Evolutionary conservation across 495 filamentous ascomycete species (phyloP).

Genomic region (Talaromyces borbonicus): DNA sequence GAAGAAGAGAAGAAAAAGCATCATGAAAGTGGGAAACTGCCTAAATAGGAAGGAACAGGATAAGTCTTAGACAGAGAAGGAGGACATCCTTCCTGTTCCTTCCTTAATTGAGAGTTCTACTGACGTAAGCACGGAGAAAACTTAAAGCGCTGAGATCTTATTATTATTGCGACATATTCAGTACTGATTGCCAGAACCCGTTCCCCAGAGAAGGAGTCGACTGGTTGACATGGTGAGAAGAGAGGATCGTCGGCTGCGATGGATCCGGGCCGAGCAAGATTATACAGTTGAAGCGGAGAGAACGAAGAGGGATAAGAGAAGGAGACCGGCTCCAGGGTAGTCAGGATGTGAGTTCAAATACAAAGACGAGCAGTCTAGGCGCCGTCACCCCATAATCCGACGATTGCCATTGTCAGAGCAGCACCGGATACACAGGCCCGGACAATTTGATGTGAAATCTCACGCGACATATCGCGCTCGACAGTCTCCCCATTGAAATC

Average conservation of each 20-base stretch:
- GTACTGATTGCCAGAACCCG: slow-evolving; percentile 2
- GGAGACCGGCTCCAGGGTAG: not conserved
- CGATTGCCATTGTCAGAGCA: slow-evolving; percentile 63
- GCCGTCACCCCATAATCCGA: slow-evolving; percentile 87
- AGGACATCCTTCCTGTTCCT: not conserved
- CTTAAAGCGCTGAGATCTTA: not conserved
- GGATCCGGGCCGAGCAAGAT: too few species aligned
- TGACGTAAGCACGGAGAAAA: not conserved
- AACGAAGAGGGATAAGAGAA: not conserved
- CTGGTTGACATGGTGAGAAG: too few species aligned
- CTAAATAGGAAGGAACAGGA: not conserved
- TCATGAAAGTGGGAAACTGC: not conserved
- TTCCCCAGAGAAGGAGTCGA: not conserved
- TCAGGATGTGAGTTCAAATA: not conserved
- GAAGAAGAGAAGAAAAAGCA: not conserved
- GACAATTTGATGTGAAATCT: slow-evolving; percentile 49
- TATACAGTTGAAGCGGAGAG: slow-evolving; percentile 3
- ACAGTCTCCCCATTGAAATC: slow-evolving; percentile 78
- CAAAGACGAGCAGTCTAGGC: slow-evolving; percentile 12
- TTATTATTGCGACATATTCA: not conserved
- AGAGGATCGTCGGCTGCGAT: too few species aligned
- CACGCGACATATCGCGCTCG: slow-evolving; percentile 55
- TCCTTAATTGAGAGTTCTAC: not conserved
- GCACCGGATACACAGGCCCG: slow-evolving; percentile 52
- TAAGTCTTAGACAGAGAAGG: not conserved